Evolutionary conservation across 768 basidiomycete species (phyloP).

Genomic region (Mycena belliarum): DNA sequence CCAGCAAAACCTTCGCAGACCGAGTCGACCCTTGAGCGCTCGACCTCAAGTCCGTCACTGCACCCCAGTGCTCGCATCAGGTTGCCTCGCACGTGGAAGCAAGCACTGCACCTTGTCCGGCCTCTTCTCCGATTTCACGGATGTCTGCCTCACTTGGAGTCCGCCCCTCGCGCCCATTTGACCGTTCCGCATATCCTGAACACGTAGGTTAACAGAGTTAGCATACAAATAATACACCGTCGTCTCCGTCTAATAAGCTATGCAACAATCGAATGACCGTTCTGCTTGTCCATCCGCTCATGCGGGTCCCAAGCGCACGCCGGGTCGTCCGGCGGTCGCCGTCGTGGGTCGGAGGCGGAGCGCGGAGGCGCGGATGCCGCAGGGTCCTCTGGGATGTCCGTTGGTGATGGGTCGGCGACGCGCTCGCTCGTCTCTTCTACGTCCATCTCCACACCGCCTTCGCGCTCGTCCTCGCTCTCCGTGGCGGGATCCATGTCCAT

Average conservation of each 20-base stretch:
- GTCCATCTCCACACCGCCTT: constrained; percentile 23
- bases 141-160: neutral
- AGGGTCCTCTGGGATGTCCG: neutral
- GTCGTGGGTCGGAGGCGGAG: constrained; percentile 16
- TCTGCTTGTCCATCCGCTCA: neutral
- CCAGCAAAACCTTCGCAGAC: too few relatives aligned
- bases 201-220: constrained; percentile 14
- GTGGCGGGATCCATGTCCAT: constrained; percentile 45
- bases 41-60: neutral
- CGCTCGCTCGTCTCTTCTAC: constrained; percentile 17
- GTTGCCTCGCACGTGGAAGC: neutral
- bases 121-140: neutral
- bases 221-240: constrained; percentile 22
- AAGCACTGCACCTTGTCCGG: neutral
- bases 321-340: constrained; percentile 17
- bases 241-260: constrained; percentile 18
- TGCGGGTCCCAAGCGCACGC: constrained; percentile 6
- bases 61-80: neutral
- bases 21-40: too few relatives aligned
- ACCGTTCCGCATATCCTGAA: neutral
- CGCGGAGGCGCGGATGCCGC: too few relatives aligned
- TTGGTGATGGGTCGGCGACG: neutral
- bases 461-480: constrained; percentile 35
- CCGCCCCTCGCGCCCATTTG: neutral
- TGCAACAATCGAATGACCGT: constrained; percentile 8